These are phyloP conservation scores for Colletotrichum musicola DNA, from an alignment of 2,329 filamentous ascomycete genomes.

Conservation along the genomic window DNA sequence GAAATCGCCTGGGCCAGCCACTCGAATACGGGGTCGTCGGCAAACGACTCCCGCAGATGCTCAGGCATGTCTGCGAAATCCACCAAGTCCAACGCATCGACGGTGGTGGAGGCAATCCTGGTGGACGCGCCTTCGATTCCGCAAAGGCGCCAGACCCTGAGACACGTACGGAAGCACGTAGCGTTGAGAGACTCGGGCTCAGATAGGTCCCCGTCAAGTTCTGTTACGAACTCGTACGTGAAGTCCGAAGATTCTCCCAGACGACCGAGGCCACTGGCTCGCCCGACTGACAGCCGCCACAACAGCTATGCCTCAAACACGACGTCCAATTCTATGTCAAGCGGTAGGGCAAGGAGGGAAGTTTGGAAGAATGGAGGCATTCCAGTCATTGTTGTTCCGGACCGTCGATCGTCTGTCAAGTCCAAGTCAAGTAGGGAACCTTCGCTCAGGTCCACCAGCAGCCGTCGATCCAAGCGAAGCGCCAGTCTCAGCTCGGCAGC, in stretches of 20 bases:
- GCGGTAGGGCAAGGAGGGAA: constrained; percentile 68
- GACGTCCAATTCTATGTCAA: constrained; percentile 64
- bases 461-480: constrained; percentile 66
- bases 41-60: constrained; percentile 60
- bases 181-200: constrained; percentile 62
- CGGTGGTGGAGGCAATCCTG: constrained; percentile 69
- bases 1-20: constrained; percentile 47
- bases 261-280: constrained; percentile 46
- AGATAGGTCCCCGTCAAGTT: constrained; percentile 57
- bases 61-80: constrained; percentile 69
- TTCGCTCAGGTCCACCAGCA: constrained; percentile 73
- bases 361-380: constrained; percentile 71
- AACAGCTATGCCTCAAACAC: constrained; percentile 64
- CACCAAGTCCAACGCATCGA: constrained; percentile 66
- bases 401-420: constrained; percentile 66
- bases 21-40: constrained; percentile 54
- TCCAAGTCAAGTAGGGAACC: constrained; percentile 64
- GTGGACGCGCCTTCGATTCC: constrained; percentile 61
- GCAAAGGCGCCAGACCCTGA: constrained; percentile 66
- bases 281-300: constrained; percentile 48
- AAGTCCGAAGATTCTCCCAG: constrained; percentile 47
- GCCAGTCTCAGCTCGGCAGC: constrained; percentile 65
- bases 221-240: constrained; percentile 54
- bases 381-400: constrained; percentile 73
- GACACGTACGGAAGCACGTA: constrained; percentile 71